phyloP scores from a whole-genome alignment of 2,329 filamentous ascomycete genomes.

The Penicillium sp. region DNA sequence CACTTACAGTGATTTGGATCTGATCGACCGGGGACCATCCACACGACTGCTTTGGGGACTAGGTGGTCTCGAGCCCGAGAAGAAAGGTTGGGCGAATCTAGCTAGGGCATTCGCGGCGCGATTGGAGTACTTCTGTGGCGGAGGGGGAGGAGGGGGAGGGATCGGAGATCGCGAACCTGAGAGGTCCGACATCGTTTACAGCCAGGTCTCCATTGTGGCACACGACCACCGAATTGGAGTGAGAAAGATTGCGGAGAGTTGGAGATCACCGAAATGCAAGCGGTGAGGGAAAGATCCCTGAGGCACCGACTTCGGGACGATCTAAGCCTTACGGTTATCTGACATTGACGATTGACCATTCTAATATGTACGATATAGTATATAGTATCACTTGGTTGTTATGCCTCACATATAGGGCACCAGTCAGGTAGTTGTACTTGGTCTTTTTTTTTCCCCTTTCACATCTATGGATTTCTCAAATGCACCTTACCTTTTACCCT shows the following conservation, averaged over 20 bases:
- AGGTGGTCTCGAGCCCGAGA: conserved; percentile 46
- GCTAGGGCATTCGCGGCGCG: conserved; percentile 42
- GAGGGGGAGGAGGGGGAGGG: conserved; percentile 31
- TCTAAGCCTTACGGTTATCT: background rate
- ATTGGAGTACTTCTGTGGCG: conserved; percentile 34
- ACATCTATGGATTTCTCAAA: background rate
- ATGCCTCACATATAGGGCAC: background rate
- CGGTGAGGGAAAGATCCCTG: conserved; percentile 5
- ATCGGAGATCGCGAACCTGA: conserved; percentile 26
- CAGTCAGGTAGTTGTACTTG: background rate
- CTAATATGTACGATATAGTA: background rate
- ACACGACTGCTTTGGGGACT: conserved; percentile 39
- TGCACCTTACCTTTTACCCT: background rate
- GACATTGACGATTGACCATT: background rate
- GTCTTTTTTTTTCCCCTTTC: background rate
- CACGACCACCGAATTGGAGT: conserved; percentile 22
- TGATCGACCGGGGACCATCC: conserved; percentile 27
- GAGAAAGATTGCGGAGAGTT: conserved; percentile 4
- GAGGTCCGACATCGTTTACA: conserved; percentile 23
- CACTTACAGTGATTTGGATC: conserved; percentile 36
- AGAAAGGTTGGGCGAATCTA: conserved; percentile 48
- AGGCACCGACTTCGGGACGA: background rate
- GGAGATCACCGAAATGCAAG: conserved; percentile 3
- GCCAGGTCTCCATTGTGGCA: conserved; percentile 17
- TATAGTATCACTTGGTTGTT: background rate